phyloP scores from a whole-genome alignment of 371 early-diverging fungal species.

The Actinomortierella ambigua region DNA sequence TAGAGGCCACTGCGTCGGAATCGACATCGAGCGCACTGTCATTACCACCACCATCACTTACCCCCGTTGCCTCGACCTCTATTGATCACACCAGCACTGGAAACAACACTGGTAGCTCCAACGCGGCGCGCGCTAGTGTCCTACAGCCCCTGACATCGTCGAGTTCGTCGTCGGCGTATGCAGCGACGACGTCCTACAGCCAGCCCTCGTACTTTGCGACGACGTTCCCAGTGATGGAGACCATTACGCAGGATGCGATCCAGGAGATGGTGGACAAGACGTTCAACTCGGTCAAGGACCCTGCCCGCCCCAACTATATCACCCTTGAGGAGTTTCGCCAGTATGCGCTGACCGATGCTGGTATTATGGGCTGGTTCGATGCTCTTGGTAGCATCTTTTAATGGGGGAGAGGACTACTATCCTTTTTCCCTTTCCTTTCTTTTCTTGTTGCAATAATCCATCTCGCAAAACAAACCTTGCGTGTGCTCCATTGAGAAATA shows the following conservation, averaged over 20 bases:
- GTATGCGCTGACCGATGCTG: slow-evolving; percentile 71
- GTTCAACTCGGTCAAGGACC: slow-evolving; percentile 66
- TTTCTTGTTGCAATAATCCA: background rate
- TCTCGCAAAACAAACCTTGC: background rate
- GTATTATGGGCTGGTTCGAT: slow-evolving; percentile 75
- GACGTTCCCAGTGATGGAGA: slow-evolving; percentile 86
- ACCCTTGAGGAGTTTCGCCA: slow-evolving; percentile 78
- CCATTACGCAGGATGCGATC: slow-evolving; percentile 90
- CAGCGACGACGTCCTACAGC: slow-evolving; percentile 44
- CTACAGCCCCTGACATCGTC: slow-evolving; percentile 43
- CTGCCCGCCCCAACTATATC: slow-evolving; percentile 61
- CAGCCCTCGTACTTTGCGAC: slow-evolving; percentile 56
- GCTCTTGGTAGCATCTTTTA: slow-evolving; percentile 75
- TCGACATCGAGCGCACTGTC: slow-evolving; percentile 2
- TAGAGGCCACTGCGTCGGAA: background rate
- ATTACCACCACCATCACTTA: slow-evolving; percentile 1
- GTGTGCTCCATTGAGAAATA: no score
- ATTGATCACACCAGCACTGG: slow-evolving; percentile 1
- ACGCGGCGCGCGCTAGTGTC: background rate
- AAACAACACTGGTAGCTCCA: slow-evolving; percentile 4
- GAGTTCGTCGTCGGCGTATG: slow-evolving; percentile 38
- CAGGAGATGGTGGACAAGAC: slow-evolving; percentile 94
- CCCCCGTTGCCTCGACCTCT: background rate
- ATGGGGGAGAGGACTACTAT: background rate
- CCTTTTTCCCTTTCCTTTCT: background rate